Conservation (phyloP, 2,329 filamentous ascomycete genomes). For the Fusarium drepaniforme region DNA sequence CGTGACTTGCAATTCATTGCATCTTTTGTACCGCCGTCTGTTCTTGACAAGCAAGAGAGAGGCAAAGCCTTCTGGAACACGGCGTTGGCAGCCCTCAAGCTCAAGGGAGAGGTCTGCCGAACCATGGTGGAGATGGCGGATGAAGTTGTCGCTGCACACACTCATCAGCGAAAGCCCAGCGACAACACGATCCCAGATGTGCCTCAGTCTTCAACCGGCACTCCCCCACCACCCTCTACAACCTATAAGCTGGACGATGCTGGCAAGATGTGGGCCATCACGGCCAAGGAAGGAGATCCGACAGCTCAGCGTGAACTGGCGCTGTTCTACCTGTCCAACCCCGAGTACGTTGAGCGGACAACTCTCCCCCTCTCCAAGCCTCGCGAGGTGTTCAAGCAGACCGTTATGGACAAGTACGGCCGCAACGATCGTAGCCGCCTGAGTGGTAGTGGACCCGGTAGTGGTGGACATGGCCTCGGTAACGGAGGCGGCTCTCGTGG, state of each 20-base stretch:
- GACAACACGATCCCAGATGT: constrained; percentile 47
- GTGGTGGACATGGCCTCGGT: constrained; percentile 39
- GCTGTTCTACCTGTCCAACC: constrained; percentile 92
- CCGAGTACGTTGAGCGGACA: constrained; percentile 83
- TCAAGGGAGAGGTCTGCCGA: constrained; percentile 89
- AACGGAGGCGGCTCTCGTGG: constrained; percentile 40
- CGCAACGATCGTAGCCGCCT: constrained; percentile 49
- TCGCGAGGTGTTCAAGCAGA: constrained; percentile 89
- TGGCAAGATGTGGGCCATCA: constrained; percentile 90
- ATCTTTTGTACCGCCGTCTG: constrained; percentile 70
- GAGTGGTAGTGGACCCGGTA: constrained; percentile 35
- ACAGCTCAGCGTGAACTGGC: constrained; percentile 93
- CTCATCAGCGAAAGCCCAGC: constrained; percentile 67
- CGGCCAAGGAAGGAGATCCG: constrained; percentile 86
- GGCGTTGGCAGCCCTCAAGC: constrained; percentile 85
- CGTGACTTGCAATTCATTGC: constrained; percentile 83
- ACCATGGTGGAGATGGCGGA: constrained; percentile 77
- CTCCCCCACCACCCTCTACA: constrained; percentile 63
- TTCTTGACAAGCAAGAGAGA: constrained; percentile 72
- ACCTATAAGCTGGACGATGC: constrained; percentile 83
- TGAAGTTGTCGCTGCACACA: constrained; percentile 70
- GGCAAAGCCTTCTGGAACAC: constrained; percentile 92
- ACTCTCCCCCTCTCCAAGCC: constrained; percentile 88
- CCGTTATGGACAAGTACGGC: constrained; percentile 80
- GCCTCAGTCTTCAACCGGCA: constrained; percentile 53